These are phyloP conservation scores for Microcyclospora tardicrescens DNA, from an alignment of 2,329 filamentous ascomycete genomes.

Conservation along the genomic window DNA sequence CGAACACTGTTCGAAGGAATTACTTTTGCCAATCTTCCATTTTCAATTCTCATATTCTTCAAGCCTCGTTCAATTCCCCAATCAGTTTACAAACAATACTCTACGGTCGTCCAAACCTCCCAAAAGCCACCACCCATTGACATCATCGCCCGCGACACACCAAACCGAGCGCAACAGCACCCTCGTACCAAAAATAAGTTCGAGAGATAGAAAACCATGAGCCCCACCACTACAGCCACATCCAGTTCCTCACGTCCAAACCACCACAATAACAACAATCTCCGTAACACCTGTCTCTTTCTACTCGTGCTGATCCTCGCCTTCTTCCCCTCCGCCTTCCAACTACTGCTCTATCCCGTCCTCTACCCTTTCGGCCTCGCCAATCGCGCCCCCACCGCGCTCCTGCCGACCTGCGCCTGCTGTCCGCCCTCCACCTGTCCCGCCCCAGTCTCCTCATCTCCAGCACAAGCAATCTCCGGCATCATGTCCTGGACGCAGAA, in stretches of 20 bases:
- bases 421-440: conserved; percentile 19
- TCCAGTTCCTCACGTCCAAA: not conserved
- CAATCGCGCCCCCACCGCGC: conserved; percentile 5
- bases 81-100: too few relatives aligned
- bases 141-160: too few relatives aligned
- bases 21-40: too few relatives aligned
- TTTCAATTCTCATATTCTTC: too few relatives aligned
- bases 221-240: conserved; percentile 13
- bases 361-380: conserved; percentile 20
- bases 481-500: conserved; percentile 66
- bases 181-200: too few relatives aligned
- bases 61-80: too few relatives aligned
- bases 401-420: conserved; percentile 19
- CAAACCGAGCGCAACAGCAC: too few relatives aligned
- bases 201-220: too few relatives aligned
- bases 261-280: conserved; percentile 9
- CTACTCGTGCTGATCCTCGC: conserved; percentile 36
- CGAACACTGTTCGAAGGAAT: too few relatives aligned
- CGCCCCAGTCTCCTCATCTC: conserved; percentile 9
- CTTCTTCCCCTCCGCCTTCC: conserved; percentile 38
- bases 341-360: conserved; percentile 24
- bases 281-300: conserved; percentile 32
- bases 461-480: conserved; percentile 8
- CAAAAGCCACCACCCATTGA: too few relatives aligned
- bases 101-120: too few relatives aligned